Base-by-base conservation (phyloP, 805 yeast genomes). In the Wickerhamomyces bovis region DNA sequence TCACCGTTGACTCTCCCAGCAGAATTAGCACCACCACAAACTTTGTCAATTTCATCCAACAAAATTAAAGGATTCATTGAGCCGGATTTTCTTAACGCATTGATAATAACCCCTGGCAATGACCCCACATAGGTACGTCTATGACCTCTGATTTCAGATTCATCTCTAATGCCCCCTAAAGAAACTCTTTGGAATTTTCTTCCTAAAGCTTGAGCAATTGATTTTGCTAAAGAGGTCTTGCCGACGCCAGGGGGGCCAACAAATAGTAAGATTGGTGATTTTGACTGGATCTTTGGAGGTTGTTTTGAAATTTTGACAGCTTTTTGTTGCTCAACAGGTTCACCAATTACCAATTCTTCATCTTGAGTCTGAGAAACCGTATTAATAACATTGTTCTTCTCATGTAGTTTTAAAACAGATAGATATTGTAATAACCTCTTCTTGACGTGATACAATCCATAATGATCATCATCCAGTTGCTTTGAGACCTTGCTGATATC, bases 161-260 rank as follows among this genome's bases (percentile, higher is more conserved):
- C 95, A 59, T 89, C 95, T 52, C 85, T 81, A 39, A 89, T 77
- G 36, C 97, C 97, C 23, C 96, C 97, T 3, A 89, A 73, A 2
- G 95, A 85, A 16, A 89, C 74, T 38, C 95, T 72, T 61, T 87
- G 92, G 62, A 87, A 84, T 49, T 80, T 77, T 41, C 95, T 73
- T 0, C 85, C 83, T 47, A 89, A 66, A 6, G 92, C 79, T 11
- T 72, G 66, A 1, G 96, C 95, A 42, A 89, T 78, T 0, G 95
- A 85, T 58, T 81, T 80, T 5, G 96, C 96, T 47, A 89, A 70
- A 1, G 94, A 83, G 0, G 97, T 89, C 63, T 89, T 89, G 25
- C 97, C 97, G 13, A 88, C 94, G 33, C 97, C 97, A 0, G 96
- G 97, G 11, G 96, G 96, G 0, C 96, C 97, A 6, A 87, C 88